Conservation (phyloP, 345 rosid species). For the Lenwebbia sp. region DNA sequence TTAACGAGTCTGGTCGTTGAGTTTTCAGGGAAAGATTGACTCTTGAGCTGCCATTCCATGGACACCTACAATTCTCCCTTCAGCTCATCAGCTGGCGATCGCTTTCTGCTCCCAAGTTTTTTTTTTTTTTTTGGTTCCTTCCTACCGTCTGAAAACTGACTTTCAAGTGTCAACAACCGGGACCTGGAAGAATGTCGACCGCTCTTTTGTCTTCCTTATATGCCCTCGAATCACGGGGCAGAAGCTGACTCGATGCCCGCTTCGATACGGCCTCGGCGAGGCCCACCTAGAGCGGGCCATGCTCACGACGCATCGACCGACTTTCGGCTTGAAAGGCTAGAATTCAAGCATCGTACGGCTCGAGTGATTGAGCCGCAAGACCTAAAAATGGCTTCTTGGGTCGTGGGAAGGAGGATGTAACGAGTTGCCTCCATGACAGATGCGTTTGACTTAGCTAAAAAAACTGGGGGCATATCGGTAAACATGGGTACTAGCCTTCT, state of each 20-base stretch:
- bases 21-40: background rate
- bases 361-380: background rate
- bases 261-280: background rate
- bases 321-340: background rate
- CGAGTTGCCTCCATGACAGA: background rate
- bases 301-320: background rate
- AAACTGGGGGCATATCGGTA: background rate
- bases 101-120: background rate
- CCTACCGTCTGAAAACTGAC: background rate
- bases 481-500: background rate
- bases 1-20: background rate
- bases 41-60: slow-evolving; percentile 12
- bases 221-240: background rate
- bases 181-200: background rate
- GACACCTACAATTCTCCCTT: slow-evolving; percentile 12
- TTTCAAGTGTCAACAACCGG: background rate
- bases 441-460: background rate
- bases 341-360: background rate
- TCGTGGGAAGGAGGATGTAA: background rate
- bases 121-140: background rate
- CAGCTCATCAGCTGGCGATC: background rate
- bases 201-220: background rate
- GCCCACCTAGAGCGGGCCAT: background rate
- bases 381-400: background rate
- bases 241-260: too few species aligned